Conservation (phyloP, 257 asterid genomes). For the Solanum chaucha region DNA sequence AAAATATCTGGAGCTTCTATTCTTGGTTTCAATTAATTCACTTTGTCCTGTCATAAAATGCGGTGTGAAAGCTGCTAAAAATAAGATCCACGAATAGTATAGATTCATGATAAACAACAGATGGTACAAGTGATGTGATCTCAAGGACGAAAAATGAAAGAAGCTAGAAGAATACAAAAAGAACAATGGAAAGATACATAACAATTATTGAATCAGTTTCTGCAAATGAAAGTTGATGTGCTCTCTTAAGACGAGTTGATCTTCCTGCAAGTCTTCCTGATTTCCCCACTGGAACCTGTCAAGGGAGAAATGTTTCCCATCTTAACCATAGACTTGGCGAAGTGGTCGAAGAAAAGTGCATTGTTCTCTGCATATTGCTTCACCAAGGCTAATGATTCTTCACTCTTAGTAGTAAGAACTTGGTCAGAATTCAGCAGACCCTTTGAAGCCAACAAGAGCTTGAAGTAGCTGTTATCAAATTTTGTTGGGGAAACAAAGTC, state of each 20-base stretch:
- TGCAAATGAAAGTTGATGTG: background rate
- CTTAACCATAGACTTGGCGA: conserved; percentile 69
- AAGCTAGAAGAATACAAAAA: background rate
- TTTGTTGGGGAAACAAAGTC: conserved; percentile 49
- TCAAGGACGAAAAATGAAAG: background rate
- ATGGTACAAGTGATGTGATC: background rate
- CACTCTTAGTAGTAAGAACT: conserved; percentile 60
- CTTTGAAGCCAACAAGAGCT: conserved; percentile 50
- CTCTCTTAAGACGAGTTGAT: conserved; percentile 24
- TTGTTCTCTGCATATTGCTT: conserved; percentile 52
- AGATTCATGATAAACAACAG: background rate
- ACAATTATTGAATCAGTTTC: background rate
- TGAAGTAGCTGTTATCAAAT: conserved; percentile 77
- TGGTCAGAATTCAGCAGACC: conserved; percentile 76
- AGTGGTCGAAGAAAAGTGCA: conserved; percentile 61
- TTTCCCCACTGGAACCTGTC: conserved; percentile 69
- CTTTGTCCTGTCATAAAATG: too few relatives aligned
- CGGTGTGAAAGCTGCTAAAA: too few relatives aligned
- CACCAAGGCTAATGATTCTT: conserved; percentile 48
- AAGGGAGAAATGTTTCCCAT: conserved; percentile 82
- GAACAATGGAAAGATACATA: background rate
- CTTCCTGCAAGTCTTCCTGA: conserved; percentile 67
- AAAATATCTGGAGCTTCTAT: too few relatives aligned
- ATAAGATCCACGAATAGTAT: background rate
- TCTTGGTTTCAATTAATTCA: too few relatives aligned